Evolutionary conservation across 164 flowering plant genomes (phyloP), one percentile per base, ranked within the genome.

Genomic region (Nymphaea colorata): DNA sequence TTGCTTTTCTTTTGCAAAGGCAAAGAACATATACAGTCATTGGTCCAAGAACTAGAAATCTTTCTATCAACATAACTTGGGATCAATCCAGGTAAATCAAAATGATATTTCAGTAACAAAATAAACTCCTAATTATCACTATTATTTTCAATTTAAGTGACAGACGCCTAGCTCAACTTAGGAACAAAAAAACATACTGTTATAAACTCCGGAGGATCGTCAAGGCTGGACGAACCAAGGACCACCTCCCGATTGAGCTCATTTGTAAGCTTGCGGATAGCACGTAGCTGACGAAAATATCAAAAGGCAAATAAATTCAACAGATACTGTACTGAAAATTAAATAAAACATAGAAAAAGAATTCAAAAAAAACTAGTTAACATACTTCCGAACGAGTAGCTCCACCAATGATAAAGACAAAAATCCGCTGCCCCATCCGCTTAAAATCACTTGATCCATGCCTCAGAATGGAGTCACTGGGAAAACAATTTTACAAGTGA

Each of bases 351-450:
- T 5, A 41, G 44, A 44, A 15, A 15, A 10, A 65, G 59, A 43
- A 11, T 25, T 25, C 36, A 25, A 25, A 25, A 25, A 1, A 25
- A 25, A 25, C 36, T 25, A 25, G 36, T 25, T 25, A 60, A 12
- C 60, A 8, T 80, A 95, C 99, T 97, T 95, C 99, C 3, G 98
- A 95, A 73, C 99, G 86, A 43, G 99, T 92, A 67, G 98, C 96
- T 73, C 99, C 99, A 70, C 99, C 99, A 0, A 95, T 78, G n/a
- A 95, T 87, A 74, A 95, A 92, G 51, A 95, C 85, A 79, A 95
- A 95, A 62, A 95, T 85, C 16, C 99, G 91, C 67, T 78, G 85
- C 25, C 98, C 99, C 98, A 92, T 89, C 81, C 81, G 90, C 82
- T 90, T 92, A 65, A 82, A 78, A 74, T 95, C 98, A 69, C 85